These are phyloP conservation scores for Anthracocystis walkeri DNA, from an alignment of 1,284 basidiomycete species.

Conservation along the genomic window DNA sequence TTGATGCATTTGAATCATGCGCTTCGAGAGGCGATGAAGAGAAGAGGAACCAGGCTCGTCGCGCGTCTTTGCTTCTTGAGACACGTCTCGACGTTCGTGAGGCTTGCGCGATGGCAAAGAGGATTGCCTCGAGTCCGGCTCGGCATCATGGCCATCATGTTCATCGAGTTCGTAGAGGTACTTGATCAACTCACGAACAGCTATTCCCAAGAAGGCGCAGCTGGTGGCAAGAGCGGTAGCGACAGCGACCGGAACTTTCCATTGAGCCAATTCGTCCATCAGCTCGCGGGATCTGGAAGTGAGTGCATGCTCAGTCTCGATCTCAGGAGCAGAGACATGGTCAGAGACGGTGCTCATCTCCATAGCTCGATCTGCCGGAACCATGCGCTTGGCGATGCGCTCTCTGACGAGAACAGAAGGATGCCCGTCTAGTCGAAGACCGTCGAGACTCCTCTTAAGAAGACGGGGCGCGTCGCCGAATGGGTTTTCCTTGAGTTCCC, in stretches of 20 bases:
- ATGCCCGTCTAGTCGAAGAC: no score
- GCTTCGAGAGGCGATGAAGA: neutral
- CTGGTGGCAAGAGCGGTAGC: neutral
- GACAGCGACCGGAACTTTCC: neutral
- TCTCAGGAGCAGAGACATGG: neutral
- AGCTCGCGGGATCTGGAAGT: no score
- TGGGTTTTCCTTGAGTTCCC: no score
- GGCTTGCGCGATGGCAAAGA: neutral
- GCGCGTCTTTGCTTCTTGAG: neutral
- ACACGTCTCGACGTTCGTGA: neutral
- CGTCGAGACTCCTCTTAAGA: no score
- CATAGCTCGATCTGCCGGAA: neutral
- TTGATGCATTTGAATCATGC: constrained; percentile 1
- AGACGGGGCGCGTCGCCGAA: no score
- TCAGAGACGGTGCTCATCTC: neutral
- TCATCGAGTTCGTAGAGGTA: neutral
- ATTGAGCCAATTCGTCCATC: neutral
- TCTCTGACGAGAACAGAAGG: neutral
- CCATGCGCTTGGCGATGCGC: neutral
- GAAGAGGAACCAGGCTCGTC: neutral
- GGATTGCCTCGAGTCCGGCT: neutral
- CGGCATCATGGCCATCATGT: neutral
- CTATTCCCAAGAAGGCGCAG: neutral
- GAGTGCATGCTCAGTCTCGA: neutral
- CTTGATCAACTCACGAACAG: neutral